Percentiles rank a stretch among this genome's conserved stretches.
Evolutionary conservation across 2,329 filamentous ascomycete genomes (phyloP).

Genomic region (Plectosphaerella cucumerina): DNA sequence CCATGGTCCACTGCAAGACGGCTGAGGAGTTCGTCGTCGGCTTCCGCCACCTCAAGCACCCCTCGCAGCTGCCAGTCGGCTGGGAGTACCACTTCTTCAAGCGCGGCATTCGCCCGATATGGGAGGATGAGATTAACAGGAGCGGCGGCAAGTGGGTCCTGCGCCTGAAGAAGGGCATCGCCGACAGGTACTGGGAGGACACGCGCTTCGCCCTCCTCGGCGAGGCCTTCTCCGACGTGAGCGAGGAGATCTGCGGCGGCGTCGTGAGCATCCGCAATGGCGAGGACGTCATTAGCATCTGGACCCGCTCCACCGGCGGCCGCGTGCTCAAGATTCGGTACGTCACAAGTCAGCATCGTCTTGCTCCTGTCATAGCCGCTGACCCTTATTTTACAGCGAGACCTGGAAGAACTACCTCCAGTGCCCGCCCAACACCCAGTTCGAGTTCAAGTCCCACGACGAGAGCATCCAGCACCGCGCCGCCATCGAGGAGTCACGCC

Average conservation of each 20-base stretch:
- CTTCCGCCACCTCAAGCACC: constrained; percentile 84
- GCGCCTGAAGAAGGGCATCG: constrained; percentile 92
- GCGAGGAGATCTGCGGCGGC: constrained; percentile 90
- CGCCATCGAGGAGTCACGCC: constrained; percentile 85
- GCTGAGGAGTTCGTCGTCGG: constrained; percentile 90
- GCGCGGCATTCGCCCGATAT: constrained; percentile 91
- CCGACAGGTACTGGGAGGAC: constrained; percentile 96
- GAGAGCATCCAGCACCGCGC: constrained; percentile 90
- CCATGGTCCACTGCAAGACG: constrained; percentile 75
- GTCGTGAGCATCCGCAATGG: constrained; percentile 92
- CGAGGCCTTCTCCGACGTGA: constrained; percentile 88
- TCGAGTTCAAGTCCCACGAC: constrained; percentile 95
- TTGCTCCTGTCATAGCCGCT: constrained; percentile 2
- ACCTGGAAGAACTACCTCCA: constrained; percentile 87
- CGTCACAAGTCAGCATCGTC: constrained; percentile 23
- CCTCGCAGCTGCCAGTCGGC: constrained; percentile 81
- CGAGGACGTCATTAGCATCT: constrained; percentile 96
- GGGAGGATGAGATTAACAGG: constrained; percentile 98
- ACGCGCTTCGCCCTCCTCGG: constrained; percentile 85
- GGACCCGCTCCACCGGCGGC: constrained; percentile 90
- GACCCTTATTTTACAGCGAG: constrained; percentile 61
- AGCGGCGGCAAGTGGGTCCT: constrained; percentile 97
- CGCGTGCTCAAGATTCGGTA: constrained; percentile 96
- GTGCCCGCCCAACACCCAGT: constrained; percentile 82
- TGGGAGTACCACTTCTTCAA: constrained; percentile 99